Percentiles rank a stretch among this genome's conserved stretches.
Evolutionary conservation across 306 rosid species (phyloP).

Genomic region (Prunus campanulata): DNA sequence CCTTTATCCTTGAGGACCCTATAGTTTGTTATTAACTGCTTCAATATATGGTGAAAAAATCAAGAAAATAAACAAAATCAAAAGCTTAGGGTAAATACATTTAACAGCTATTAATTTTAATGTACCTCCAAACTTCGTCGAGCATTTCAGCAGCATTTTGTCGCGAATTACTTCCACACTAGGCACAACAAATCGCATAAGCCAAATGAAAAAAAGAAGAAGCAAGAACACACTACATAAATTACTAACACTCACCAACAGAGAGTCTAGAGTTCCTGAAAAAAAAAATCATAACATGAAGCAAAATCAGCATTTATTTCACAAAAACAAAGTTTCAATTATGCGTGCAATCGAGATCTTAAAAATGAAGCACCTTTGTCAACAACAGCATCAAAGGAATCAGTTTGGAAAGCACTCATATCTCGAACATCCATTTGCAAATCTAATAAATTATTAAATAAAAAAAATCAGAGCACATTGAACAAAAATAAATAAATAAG

Average conservation of each 20-base stretch:
- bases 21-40: conserved; percentile 91
- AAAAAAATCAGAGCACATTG: neutral
- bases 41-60: conserved; percentile 77
- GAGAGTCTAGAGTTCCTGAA: conserved; percentile 91
- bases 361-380: conserved; percentile 60
- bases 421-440: conserved; percentile 80
- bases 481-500: neutral
- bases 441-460: conserved; percentile 44
- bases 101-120: conserved; percentile 31
- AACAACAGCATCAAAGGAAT: conserved; percentile 59
- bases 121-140: conserved; percentile 84
- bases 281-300: conserved; percentile 6
- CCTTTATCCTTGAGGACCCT: conserved; percentile 95
- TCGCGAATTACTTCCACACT: conserved; percentile 78
- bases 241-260: conserved; percentile 47
- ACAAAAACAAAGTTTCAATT: neutral
- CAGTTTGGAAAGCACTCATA: conserved; percentile 61
- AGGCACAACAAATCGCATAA: conserved; percentile 29
- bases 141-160: conserved; percentile 74
- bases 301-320: conserved; percentile 8
- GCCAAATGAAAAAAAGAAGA: conserved; percentile 8
- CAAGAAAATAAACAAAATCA: conserved; percentile 54
- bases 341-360: neutral
- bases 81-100: conserved; percentile 18
- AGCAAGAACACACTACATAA: conserved; percentile 29